These are phyloP conservation scores for Claviceps sp. DNA, from an alignment of 2,329 filamentous ascomycete genomes.

Conservation along the genomic window DNA sequence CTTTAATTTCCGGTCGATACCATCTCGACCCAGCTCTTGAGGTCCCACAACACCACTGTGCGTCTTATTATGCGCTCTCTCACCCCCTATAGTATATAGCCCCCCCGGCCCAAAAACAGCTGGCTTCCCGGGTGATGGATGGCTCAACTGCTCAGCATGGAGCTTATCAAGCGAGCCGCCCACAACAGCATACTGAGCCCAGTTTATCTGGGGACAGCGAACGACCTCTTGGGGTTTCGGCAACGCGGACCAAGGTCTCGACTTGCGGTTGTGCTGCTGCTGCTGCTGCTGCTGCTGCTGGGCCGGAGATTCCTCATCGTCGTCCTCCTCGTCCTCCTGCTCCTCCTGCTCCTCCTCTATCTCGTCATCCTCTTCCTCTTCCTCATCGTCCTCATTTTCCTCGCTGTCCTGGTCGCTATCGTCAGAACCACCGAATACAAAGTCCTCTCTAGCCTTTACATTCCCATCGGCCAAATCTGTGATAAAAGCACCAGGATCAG, in stretches of 20 bases:
- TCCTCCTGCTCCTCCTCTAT: constrained; percentile 14
- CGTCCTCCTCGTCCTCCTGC: constrained; percentile 16
- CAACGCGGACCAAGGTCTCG: constrained; percentile 44
- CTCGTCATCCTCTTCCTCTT: too few species aligned
- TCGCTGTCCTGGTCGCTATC: constrained; percentile 18
- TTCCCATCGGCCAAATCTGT: constrained; percentile 52
- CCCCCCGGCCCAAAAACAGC: constrained; percentile 30
- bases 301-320: constrained; percentile 14
- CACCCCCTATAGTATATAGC: constrained; percentile 36
- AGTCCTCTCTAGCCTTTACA: constrained; percentile 24
- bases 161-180: constrained; percentile 67
- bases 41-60: constrained; percentile 42
- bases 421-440: constrained; percentile 9
- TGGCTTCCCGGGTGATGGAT: constrained; percentile 45
- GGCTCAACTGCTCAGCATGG: constrained; percentile 62
- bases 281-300: constrained; percentile 11
- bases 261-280: constrained; percentile 11
- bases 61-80: constrained; percentile 26
- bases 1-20: constrained; percentile 26
- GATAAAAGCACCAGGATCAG: constrained; percentile 59
- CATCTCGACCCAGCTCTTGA: constrained; percentile 40
- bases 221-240: constrained; percentile 72
- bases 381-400: constrained; percentile 14
- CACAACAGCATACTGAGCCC: constrained; percentile 86
- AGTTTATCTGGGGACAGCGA: constrained; percentile 81